A percentile compares a stretch with the other conserved stretches of the same genome.
Conservation (phyloP, 768 basidiomycete species). For the Kondoa malvinella region DNA sequence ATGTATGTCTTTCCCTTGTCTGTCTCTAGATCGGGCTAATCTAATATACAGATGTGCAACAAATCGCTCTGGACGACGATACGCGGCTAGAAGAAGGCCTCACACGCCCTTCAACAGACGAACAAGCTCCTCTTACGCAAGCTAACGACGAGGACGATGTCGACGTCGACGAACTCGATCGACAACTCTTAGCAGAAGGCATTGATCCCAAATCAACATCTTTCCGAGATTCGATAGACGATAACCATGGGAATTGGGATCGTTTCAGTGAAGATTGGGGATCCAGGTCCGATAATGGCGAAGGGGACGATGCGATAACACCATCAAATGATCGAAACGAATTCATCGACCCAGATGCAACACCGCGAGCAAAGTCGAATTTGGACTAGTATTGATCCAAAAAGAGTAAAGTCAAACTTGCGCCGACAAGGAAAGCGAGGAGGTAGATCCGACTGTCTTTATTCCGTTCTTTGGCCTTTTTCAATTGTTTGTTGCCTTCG, state of each 20-base stretch:
- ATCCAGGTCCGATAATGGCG: neutral
- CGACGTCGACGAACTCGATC: neutral
- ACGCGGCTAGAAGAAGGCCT: neutral
- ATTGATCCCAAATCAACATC: neutral
- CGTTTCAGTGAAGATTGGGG: neutral
- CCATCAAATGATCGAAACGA: neutral
- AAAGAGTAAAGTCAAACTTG: constrained; percentile 68
- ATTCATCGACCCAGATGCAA: neutral
- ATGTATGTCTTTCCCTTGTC: constrained; percentile 17
- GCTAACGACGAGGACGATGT: constrained; percentile 16
- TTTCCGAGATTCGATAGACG: neutral
- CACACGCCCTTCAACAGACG: neutral
- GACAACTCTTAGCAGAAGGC: neutral
- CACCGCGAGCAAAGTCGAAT: neutral
- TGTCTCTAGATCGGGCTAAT: neutral
- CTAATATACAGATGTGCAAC: neutral
- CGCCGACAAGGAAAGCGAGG: constrained; percentile 76
- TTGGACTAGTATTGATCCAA: neutral
- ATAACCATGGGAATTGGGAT: neutral
- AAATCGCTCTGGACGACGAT: neutral
- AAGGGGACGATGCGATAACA: neutral
- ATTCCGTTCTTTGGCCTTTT: constrained; percentile 69
- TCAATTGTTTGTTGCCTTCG: constrained; percentile 76
- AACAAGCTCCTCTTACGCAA: constrained; percentile 15
- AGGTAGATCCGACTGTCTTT: constrained; percentile 78